A percentile compares a stretch with the other conserved stretches of the same genome.
These are phyloP conservation scores for Gnomoniopsis smithogilvyi DNA, from an alignment of 2,329 filamentous ascomycete genomes.

Conservation along the genomic window DNA sequence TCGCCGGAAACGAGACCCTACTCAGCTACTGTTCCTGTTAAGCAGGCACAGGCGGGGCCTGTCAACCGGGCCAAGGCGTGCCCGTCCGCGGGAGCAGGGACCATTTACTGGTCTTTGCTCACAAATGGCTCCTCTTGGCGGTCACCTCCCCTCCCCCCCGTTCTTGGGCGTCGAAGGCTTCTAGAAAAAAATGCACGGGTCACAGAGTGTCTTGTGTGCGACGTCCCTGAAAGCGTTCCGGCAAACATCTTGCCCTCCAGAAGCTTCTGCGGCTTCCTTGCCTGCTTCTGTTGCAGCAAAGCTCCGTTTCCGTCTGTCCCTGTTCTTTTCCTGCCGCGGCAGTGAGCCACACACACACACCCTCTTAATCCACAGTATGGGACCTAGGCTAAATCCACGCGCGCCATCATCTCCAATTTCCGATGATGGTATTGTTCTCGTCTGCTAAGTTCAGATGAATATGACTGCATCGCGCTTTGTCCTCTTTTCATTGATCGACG, in stretches of 20 bases:
- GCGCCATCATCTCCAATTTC: neutral
- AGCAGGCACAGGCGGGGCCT: neutral
- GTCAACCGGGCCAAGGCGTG: conserved; percentile 9
- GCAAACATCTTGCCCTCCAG: neutral
- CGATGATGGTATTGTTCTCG: neutral
- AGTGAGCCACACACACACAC: conserved; percentile 2
- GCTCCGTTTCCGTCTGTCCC: conserved; percentile 11
- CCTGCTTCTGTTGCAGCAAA: conserved; percentile 19
- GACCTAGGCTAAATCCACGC: too few relatives aligned
- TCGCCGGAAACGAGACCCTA: neutral
- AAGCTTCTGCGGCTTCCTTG: conserved; percentile 15
- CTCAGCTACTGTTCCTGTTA: neutral
- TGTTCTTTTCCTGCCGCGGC: neutral
- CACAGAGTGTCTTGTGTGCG: conserved; percentile 5
- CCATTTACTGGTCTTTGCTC: conserved; percentile 7
- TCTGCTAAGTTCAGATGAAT: neutral
- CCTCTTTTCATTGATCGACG: neutral
- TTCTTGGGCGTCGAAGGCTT: conserved; percentile 16
- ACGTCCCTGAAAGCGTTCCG: conserved; percentile 1
- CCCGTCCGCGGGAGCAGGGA: conserved; percentile 15
- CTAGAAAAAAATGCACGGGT: conserved; percentile 17
- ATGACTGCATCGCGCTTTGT: neutral
- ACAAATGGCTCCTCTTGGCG: conserved; percentile 6
- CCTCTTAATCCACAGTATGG: neutral
- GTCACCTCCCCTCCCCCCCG: conserved; percentile 9